Evolutionary conservation across 371 early-diverging fungal species (phyloP).

Genomic region (Encephalitozoon intestinalis): DNA sequence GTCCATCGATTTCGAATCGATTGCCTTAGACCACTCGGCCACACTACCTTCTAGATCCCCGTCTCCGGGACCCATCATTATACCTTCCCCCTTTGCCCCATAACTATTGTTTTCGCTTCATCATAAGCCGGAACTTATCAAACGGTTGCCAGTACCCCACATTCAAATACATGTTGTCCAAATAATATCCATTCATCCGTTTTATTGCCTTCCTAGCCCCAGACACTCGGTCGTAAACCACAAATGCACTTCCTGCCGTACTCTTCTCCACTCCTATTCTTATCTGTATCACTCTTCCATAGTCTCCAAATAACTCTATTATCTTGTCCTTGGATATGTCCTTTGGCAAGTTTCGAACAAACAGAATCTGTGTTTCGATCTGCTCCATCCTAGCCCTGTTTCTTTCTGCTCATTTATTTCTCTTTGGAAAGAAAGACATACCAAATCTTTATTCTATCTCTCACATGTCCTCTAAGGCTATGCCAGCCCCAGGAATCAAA

Average conservation of each 20-base stretch:
- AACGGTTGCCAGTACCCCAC: conserved; percentile 22
- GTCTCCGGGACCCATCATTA: background rate
- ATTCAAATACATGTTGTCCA: conserved; percentile 12
- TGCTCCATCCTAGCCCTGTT: background rate
- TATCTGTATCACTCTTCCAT: conserved; percentile 4
- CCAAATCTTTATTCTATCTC: background rate
- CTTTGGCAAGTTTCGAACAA: conserved; percentile 72
- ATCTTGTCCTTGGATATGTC: conserved; percentile 66
- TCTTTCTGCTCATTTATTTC: background rate
- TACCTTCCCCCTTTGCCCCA: background rate
- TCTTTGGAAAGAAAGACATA: background rate
- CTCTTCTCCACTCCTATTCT: conserved; percentile 68
- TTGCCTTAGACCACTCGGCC: conserved; percentile 56
- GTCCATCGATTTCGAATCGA: conserved; percentile 42
- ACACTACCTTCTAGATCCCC: background rate
- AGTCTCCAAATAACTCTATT: conserved; percentile 15
- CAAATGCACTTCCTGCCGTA: conserved; percentile 82
- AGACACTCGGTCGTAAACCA: conserved; percentile 83
- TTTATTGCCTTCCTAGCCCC: conserved; percentile 77
- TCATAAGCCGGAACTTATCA: background rate
- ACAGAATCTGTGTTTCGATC: conserved; percentile 29
- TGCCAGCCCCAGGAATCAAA: background rate
- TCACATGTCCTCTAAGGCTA: background rate
- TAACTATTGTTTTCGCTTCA: background rate
- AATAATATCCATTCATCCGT: background rate